Evolutionary conservation across 1,284 basidiomycete species (phyloP).

Genomic region (Phellopilus nigrolimitatus): DNA sequence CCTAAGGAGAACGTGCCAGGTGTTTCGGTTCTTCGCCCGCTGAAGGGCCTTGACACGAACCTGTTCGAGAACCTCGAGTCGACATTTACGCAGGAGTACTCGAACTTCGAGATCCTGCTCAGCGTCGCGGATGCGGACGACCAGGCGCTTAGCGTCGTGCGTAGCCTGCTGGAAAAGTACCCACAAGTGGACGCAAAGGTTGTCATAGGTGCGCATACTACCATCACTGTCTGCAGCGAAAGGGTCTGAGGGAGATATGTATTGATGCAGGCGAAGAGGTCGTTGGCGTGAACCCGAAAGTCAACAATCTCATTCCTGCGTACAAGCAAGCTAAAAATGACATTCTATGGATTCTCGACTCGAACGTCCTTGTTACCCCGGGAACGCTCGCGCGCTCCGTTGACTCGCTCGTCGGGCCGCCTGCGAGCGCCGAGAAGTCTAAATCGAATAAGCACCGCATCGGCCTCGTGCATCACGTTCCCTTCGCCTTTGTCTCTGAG

Average conservation of each 20-base stretch:
- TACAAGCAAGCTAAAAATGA: slow-evolving; percentile 82
- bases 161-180: slow-evolving; percentile 72
- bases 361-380: slow-evolving; percentile 78
- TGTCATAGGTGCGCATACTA: slow-evolving; percentile 60
- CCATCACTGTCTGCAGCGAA: slow-evolving; percentile 2
- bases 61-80: slow-evolving; percentile 92
- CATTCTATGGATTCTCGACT: slow-evolving; percentile 96
- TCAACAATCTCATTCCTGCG: slow-evolving; percentile 90
- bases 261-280: slow-evolving; percentile 53
- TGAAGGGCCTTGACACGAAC: slow-evolving; percentile 91
- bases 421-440: too few relatives aligned
- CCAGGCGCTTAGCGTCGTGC: slow-evolving; percentile 76
- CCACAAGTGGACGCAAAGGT: slow-evolving; percentile 67
- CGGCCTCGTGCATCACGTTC: slow-evolving; percentile 94
- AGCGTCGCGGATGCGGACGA: slow-evolving; percentile 81
- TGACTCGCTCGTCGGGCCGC: slow-evolving; percentile 54
- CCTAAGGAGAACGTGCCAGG: slow-evolving; percentile 61
- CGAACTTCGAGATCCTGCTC: slow-evolving; percentile 83
- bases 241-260: neutral
- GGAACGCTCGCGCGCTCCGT: slow-evolving; percentile 87
- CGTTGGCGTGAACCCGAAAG: slow-evolving; percentile 94
- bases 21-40: slow-evolving; percentile 86
- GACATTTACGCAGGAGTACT: slow-evolving; percentile 84
- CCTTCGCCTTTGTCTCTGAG: slow-evolving; percentile 77
- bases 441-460: slow-evolving; percentile 43